Base-by-base conservation (phyloP, 2,329 filamentous ascomycete species). In the Scolecobasidium constrictum region DNA sequence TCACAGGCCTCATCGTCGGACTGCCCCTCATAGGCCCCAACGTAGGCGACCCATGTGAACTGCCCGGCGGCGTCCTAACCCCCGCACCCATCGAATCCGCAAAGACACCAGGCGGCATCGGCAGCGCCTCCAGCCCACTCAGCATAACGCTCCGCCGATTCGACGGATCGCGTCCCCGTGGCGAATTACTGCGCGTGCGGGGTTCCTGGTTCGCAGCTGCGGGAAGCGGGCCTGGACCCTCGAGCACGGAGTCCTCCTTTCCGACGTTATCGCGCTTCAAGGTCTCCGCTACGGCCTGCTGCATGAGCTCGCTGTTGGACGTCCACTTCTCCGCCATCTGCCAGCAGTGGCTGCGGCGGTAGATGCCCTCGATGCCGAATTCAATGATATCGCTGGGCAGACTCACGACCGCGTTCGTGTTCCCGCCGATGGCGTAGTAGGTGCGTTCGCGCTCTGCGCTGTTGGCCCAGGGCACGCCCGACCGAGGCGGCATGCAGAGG, bases 401-500 rank as follows among this genome's bases (percentile, higher is more conserved):
- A 47, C 65, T 72, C 34, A 82, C 77, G 6, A 81, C 68, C 34
- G 72, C 73, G 18, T 68, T 68, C n/a, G 26, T n/a, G 31, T 75
- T 71, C 28, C 82, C 85, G 3, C 83, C 78, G 4, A 84, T 76
- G 49, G 82, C 76, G 59, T 84, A 86, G 82, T 82, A 86, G 53
- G 78, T 77, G 12, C 81, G 72, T n/a, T 42, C 44, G 12, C 33
- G 19, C 26, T 31, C 26, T 7, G 26, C 26, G n/a, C n/a, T n/a
- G 9, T 9, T 9, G 3, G 79, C 68, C 85, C 85, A 92, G 1
- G 85, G 84, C 0, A 77, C 69, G 43, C 79, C 78, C 15, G 80
- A 81, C 53, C 83, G 75, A 0, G 83, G 80, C 3, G 83, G 77
- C 55, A 86, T 72, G 58, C 84, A 88, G 20, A 90, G 67, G 65